phyloP scores from a whole-genome alignment of 371 early-diverging fungal species.

The Rhizopus sp. region DNA sequence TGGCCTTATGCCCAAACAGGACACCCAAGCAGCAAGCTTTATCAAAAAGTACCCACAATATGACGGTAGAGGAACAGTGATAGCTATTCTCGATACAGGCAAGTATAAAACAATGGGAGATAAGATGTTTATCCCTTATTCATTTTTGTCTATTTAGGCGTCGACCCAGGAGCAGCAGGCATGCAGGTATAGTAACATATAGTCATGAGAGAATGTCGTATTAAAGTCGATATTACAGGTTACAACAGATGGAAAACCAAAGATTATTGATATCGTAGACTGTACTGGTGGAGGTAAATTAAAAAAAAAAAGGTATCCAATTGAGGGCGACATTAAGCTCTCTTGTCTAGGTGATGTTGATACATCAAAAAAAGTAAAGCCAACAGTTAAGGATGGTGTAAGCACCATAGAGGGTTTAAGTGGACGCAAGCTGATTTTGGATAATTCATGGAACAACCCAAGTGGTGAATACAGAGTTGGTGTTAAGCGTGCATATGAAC shows the following conservation, averaged over 20 bases:
- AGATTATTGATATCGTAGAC: slow-evolving; percentile 91
- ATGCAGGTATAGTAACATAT: slow-evolving; percentile 53
- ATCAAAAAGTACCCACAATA: slow-evolving; percentile 80
- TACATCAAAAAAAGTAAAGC: slow-evolving; percentile 62
- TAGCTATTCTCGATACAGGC: slow-evolving; percentile 92
- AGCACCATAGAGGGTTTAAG: slow-evolving; percentile 66
- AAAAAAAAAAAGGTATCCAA: neutral
- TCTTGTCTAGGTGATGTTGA: slow-evolving; percentile 66
- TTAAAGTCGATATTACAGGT: slow-evolving; percentile 31
- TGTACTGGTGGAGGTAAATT: slow-evolving; percentile 78
- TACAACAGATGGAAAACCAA: slow-evolving; percentile 87
- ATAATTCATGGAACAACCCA: slow-evolving; percentile 75
- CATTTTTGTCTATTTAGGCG: slow-evolving; percentile 42
- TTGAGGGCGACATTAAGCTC: neutral
- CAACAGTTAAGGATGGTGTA: slow-evolving; percentile 45
- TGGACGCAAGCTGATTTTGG: slow-evolving; percentile 76
- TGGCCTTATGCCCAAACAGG: slow-evolving; percentile 76
- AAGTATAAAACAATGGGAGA: slow-evolving; percentile 5
- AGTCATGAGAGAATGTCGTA: neutral
- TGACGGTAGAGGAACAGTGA: slow-evolving; percentile 88
- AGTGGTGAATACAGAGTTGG: slow-evolving; percentile 85
- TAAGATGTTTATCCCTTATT: neutral
- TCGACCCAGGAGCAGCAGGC: slow-evolving; percentile 91
- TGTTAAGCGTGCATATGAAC: slow-evolving; percentile 73
- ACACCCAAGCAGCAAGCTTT: slow-evolving; percentile 85